Conservation (phyloP, 768 basidiomycete species). For the Crepidotus variabilis region DNA sequence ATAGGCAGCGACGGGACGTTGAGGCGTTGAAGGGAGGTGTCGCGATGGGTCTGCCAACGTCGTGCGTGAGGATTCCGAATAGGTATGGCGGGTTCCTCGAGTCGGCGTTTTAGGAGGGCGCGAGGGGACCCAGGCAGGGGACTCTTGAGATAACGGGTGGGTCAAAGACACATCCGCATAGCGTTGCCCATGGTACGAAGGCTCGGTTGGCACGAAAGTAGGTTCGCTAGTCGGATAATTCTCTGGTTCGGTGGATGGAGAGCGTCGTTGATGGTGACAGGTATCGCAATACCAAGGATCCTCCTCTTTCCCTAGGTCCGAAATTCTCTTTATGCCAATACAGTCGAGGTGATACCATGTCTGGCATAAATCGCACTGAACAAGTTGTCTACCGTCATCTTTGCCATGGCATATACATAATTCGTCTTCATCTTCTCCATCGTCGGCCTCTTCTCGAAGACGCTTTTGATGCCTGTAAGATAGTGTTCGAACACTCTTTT, state of each 20-base stretch:
- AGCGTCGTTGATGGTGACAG: slow-evolving; percentile 44
- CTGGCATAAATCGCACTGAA: slow-evolving; percentile 79
- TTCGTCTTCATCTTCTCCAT: slow-evolving; percentile 40
- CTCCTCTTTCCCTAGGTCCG: slow-evolving; percentile 70
- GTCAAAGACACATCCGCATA: slow-evolving; percentile 58
- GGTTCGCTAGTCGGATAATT: slow-evolving; percentile 46
- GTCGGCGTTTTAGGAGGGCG: slow-evolving; percentile 52
- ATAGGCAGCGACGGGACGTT: slow-evolving; percentile 18
- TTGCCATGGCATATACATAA: slow-evolving; percentile 64
- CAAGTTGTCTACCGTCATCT: slow-evolving; percentile 72
- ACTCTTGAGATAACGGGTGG: slow-evolving; percentile 51
- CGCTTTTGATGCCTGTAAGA: slow-evolving; percentile 49
- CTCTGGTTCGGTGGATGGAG: slow-evolving; percentile 33
- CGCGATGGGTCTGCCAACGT: slow-evolving; percentile 51
- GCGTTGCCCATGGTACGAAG: slow-evolving; percentile 35
- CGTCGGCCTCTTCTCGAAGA: slow-evolving; percentile 27
- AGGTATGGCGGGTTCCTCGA: slow-evolving; percentile 42
- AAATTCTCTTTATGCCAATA: slow-evolving; percentile 63
- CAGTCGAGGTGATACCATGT: slow-evolving; percentile 83
- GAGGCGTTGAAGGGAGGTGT: slow-evolving; percentile 54
- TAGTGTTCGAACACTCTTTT: slow-evolving; percentile 61
- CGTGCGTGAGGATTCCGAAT: slow-evolving; percentile 35
- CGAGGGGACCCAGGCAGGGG: slow-evolving; percentile 50
- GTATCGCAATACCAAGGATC: slow-evolving; percentile 75
- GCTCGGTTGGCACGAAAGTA: slow-evolving; percentile 66